These are phyloP conservation scores for Lomentospora prolificans DNA, from an alignment of 2,329 filamentous ascomycete species.

Conservation along the genomic window DNA sequence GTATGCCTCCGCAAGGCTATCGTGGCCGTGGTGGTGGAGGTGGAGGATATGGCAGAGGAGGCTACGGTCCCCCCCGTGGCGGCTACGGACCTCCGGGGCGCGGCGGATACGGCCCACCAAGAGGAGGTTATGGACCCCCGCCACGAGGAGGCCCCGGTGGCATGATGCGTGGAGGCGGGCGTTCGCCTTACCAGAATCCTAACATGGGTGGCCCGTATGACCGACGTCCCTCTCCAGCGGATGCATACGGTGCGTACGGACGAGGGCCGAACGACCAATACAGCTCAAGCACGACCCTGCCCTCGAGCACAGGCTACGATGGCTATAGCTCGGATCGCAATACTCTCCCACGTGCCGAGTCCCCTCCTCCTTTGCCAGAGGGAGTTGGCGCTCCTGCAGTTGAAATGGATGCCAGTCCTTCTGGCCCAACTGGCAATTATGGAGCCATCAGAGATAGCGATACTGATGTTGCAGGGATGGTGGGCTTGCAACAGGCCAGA, in stretches of 20 bases:
- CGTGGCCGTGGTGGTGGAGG: slow-evolving; percentile 35
- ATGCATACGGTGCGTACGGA: slow-evolving; percentile 28
- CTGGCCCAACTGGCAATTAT: slow-evolving; percentile 17
- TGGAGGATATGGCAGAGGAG: slow-evolving; percentile 35
- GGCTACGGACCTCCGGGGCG: slow-evolving; percentile 39
- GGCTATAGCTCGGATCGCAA: slow-evolving; percentile 20
- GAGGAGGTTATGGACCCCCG: slow-evolving; percentile 32
- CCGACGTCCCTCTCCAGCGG: slow-evolving; percentile 25
- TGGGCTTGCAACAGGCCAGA: slow-evolving; percentile 54
- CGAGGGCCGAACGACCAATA: slow-evolving; percentile 20
- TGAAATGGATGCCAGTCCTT: slow-evolving; percentile 67
- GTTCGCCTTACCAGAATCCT: slow-evolving; percentile 33
- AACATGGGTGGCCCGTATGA: slow-evolving; percentile 26
- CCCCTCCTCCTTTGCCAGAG: slow-evolving; percentile 50
- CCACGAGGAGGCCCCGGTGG: slow-evolving; percentile 18
- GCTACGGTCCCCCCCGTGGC: slow-evolving; percentile 30
- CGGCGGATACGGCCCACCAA: slow-evolving; percentile 33
- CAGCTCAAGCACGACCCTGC: slow-evolving; percentile 20
- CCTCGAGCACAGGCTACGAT: slow-evolving; percentile 23
- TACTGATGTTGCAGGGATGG: slow-evolving; percentile 63
- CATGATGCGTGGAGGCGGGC: slow-evolving; percentile 21
- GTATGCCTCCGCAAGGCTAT: slow-evolving; percentile 29
- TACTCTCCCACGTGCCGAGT: slow-evolving; percentile 48
- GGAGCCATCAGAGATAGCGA: slow-evolving; percentile 52
- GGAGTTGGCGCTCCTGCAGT: slow-evolving; percentile 24